These are phyloP conservation scores for Xylaria multiplex DNA, from an alignment of 2,329 filamentous ascomycete species.

Conservation along the genomic window DNA sequence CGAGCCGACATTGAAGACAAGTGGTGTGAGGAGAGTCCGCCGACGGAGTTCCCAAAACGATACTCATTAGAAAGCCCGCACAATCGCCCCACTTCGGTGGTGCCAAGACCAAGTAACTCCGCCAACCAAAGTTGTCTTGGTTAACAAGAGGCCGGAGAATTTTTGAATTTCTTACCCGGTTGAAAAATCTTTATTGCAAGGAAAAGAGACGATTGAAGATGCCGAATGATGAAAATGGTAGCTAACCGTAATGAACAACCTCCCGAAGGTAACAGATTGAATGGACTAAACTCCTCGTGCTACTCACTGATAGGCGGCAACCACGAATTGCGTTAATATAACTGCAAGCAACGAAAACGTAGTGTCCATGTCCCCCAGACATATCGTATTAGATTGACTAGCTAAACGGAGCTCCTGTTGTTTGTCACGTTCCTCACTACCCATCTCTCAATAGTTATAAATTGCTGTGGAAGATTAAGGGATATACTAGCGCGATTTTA, in stretches of 20 bases:
- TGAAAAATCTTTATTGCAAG: not conserved
- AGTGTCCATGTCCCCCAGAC: too few species aligned
- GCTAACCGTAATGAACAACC: too few species aligned
- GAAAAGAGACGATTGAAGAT: not conserved
- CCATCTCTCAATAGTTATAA: not conserved
- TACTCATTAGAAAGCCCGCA: slow-evolving; percentile 27
- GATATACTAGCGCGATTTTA: not conserved
- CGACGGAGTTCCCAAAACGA: slow-evolving; percentile 23
- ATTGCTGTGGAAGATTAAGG: not conserved
- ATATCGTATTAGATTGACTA: too few species aligned
- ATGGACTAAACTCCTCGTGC: not conserved
- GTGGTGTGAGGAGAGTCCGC: slow-evolving; percentile 12
- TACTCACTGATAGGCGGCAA: too few species aligned
- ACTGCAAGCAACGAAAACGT: not conserved
- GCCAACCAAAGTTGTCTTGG: slow-evolving; percentile 6
- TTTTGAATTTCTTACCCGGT: not conserved
- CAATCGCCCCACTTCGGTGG: slow-evolving; percentile 29
- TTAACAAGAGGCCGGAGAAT: not conserved
- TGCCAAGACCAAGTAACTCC: slow-evolving; percentile 32
- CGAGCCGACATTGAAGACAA: not conserved
- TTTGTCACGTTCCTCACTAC: not conserved
- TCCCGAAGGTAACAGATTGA: not conserved
- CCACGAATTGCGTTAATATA: not conserved
- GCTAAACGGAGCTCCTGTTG: not conserved
- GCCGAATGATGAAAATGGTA: not conserved